Percentiles rank a stretch among this genome's conserved stretches.
Conservation (phyloP, 257 asterid genomes). For the Parsonsia alboflavescens region DNA sequence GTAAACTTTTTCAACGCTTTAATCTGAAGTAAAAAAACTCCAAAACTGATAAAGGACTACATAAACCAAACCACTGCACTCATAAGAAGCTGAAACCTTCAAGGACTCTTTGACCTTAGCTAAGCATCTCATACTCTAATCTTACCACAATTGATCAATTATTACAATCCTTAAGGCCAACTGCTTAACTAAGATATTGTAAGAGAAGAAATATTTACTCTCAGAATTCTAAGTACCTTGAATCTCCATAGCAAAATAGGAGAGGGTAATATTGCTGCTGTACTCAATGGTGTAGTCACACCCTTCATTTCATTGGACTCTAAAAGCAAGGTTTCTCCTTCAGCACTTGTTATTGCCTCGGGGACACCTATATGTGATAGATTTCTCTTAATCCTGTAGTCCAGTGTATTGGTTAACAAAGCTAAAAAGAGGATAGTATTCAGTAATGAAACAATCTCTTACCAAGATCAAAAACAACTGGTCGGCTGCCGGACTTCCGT, state of each 20-base stretch:
- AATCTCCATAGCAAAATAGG: constrained; percentile 90
- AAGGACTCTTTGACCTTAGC: neutral
- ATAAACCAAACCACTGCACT: neutral
- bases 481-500: constrained; percentile 92
- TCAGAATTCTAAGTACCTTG: constrained; percentile 45
- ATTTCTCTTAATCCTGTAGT: constrained; percentile 11
- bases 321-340: constrained; percentile 46
- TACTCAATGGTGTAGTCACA: constrained; percentile 51
- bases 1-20: neutral
- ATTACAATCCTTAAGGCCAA: neutral
- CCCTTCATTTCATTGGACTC: constrained; percentile 75
- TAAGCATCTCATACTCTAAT: neutral
- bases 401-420: constrained; percentile 9
- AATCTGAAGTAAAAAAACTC: neutral
- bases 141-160: neutral
- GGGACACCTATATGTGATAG: constrained; percentile 28
- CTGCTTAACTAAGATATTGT: neutral
- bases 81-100: neutral
- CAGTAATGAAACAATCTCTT: constrained; percentile 21
- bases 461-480: constrained; percentile 81
- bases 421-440: neutral
- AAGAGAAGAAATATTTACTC: neutral
- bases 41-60: neutral
- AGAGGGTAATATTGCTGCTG: constrained; percentile 70
- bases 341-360: constrained; percentile 55